These are phyloP conservation scores for Trichoderma gamsii DNA, from an alignment of 495 filamentous ascomycete species.

Conservation along the genomic window DNA sequence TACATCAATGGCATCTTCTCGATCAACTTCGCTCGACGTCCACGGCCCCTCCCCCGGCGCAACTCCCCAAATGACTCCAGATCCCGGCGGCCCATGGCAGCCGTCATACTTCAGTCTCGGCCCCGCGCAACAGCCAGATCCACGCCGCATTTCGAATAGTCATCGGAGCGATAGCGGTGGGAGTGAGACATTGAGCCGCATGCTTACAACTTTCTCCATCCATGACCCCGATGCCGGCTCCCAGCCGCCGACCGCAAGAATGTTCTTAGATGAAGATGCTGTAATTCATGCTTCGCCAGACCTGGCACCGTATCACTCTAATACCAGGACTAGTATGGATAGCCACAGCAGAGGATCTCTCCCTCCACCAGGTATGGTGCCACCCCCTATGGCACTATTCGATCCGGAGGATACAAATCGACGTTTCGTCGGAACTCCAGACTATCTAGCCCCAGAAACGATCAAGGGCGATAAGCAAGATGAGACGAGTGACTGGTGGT, in stretches of 20 bases:
- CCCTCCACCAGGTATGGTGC: constrained; percentile 74
- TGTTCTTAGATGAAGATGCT: constrained; percentile 47
- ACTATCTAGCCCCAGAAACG: constrained; percentile 95
- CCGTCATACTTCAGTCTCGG: constrained; percentile 91
- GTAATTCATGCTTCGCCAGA: constrained; percentile 67
- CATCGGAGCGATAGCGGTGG: constrained; percentile 88
- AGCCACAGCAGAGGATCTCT: constrained; percentile 36
- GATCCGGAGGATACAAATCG: constrained; percentile 91
- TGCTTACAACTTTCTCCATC: constrained; percentile 79
- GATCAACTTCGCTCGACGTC: constrained; percentile 93
- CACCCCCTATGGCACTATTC: constrained; percentile 91
- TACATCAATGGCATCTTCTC: constrained; percentile 80
- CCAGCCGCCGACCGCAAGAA: constrained; percentile 47
- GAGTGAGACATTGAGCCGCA: constrained; percentile 75
- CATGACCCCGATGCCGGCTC: constrained; percentile 48
- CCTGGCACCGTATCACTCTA: constrained; percentile 55
- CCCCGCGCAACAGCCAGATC: constrained; percentile 57
- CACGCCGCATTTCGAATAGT: constrained; percentile 69
- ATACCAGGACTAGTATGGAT: constrained; percentile 48
- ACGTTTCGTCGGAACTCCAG: constrained; percentile 92
- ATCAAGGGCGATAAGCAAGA: constrained; percentile 93
- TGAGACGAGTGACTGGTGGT: constrained; percentile 99
- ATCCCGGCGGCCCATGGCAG: constrained; percentile 51
- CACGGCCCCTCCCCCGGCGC: constrained; percentile 74
- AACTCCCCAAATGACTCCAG: constrained; percentile 82